Conservation (phyloP, 1,284 basidiomycete genomes). For the Pascua sp. region DNA sequence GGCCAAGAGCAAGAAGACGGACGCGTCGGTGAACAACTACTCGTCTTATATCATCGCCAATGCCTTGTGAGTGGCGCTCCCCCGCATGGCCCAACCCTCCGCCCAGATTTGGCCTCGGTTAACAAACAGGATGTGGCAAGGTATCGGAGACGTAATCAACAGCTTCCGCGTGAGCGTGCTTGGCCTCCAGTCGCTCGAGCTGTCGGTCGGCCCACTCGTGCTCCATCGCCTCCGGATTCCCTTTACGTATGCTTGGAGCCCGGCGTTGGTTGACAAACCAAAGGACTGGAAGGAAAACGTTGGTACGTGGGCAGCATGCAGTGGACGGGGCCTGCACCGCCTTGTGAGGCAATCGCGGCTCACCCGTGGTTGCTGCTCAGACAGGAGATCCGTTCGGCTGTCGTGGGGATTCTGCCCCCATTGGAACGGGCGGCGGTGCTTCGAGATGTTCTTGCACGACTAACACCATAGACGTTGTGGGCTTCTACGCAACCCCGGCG, state of each 20-base stretch:
- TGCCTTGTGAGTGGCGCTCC: conserved; percentile 41
- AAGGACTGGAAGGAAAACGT: conserved; percentile 62
- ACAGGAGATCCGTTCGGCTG: too few species aligned
- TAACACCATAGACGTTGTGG: conserved; percentile 57
- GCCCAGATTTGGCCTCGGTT: too few species aligned
- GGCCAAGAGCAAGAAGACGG: conserved; percentile 49
- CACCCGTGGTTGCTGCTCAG: too few species aligned
- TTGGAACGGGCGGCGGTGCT: too few species aligned
- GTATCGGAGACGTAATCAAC: conserved; percentile 62
- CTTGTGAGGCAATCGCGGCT: too few species aligned
- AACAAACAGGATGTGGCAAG: conserved; percentile 31
- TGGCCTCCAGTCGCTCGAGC: conserved; percentile 54
- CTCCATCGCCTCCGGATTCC: conserved; percentile 61
- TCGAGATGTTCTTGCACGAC: not conserved
- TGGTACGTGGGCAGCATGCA: conserved; percentile 47
- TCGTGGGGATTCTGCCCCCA: too few species aligned
- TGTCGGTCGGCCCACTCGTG: conserved; percentile 56
- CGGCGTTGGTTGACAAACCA: conserved; percentile 62
- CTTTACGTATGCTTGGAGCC: conserved; percentile 68
- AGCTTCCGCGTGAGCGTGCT: conserved; percentile 58
- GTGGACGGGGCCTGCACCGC: too few species aligned
- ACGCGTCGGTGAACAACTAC: conserved; percentile 56
- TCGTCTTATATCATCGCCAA: conserved; percentile 60
- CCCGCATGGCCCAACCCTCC: too few species aligned
- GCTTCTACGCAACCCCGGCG: conserved; percentile 57